Evolutionary conservation across 148 eudicot genomes (phyloP).

Genomic region (Rhododendron williamsianum): DNA sequence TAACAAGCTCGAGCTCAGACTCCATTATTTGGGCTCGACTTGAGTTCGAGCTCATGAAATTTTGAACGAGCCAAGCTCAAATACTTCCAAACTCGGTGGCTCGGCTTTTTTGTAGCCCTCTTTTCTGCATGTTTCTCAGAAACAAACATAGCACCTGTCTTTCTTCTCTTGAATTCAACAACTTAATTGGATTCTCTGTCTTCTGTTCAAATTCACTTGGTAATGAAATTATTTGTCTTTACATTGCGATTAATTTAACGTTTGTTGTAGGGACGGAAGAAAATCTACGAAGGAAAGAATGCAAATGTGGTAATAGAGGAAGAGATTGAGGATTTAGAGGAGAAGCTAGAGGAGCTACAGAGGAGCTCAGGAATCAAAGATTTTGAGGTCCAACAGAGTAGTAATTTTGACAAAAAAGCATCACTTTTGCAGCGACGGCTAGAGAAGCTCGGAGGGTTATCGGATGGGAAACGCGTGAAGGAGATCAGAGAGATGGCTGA

Average conservation of each 20-base stretch:
- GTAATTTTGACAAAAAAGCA: conserved; percentile 62
- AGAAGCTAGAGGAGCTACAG: conserved; percentile 49
- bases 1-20: not conserved
- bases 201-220: not conserved
- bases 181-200: not conserved
- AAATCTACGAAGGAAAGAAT: conserved; percentile 56
- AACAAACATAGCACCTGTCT: not conserved
- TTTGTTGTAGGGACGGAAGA: conserved; percentile 65
- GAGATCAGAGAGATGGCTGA: conserved; percentile 28
- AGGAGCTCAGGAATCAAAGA: conserved; percentile 33
- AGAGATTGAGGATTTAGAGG: conserved; percentile 62
- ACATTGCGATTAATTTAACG: not conserved
- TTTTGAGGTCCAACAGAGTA: conserved; percentile 30
- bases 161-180: not conserved
- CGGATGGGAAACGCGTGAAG: conserved; percentile 17
- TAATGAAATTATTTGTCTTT: not conserved
- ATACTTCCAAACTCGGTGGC: no score
- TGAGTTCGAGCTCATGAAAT: not conserved
- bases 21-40: not conserved
- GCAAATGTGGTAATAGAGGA: conserved; percentile 41
- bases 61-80: not conserved
- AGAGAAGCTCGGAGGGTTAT: conserved; percentile 39
- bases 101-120: not conserved
- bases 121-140: not conserved
- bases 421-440: conserved; percentile 50